Evolutionary conservation across 2,329 filamentous ascomycete species (phyloP), one percentile per base, ranked within the genome.

Genomic region (Parastagonospora avenae): DNA sequence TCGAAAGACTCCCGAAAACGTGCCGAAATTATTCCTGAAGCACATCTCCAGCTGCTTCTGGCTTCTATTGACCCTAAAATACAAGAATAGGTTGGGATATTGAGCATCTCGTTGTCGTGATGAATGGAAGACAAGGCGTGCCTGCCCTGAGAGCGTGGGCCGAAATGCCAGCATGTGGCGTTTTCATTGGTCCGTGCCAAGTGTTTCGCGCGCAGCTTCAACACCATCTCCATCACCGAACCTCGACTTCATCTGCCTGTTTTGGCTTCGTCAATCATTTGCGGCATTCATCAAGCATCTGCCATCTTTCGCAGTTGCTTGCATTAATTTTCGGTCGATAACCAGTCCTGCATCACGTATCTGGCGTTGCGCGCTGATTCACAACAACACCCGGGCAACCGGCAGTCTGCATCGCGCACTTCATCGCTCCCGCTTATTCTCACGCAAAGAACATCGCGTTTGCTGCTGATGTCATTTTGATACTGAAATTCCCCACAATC

Each of bases 1-100:
- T 8, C 43, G 42, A 42, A 45, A 70, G 64, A 68, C 57, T 60
- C 63, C 63, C 66, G 62, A 70, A 69, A 70, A 61, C 28, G 35
- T 48, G 55, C 54, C 50, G 55, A 57, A 59, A 48, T 36, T 28
- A 42, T 42, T 45, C 29, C 15, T 28, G 24, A 7, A n/a, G 38
- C 19, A 24, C 48, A 12, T 32, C 9, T 29, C 27, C 40, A 27
- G 38, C 29, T 31, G 11, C 50, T 57, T 48, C 38, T 31, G 42
- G 48, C 38, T 28, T 50, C 27, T 15, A 47, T 15, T 19, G 38
- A 10, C 10, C 39, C 5, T 16, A 31, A 44, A 38, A 12, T 11
- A 15, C 30, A 43, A 30, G 49, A 47, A 40, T 27, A 54, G 15
- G 50, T 53, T 27, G 50, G 50, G 35, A 38, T 55, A 54, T 47